A percentile compares a stretch with the other conserved stretches of the same genome.
Evolutionary conservation across 1,139 yeast species (phyloP).

Genomic region (Saccharomycopsis hybrid): DNA sequence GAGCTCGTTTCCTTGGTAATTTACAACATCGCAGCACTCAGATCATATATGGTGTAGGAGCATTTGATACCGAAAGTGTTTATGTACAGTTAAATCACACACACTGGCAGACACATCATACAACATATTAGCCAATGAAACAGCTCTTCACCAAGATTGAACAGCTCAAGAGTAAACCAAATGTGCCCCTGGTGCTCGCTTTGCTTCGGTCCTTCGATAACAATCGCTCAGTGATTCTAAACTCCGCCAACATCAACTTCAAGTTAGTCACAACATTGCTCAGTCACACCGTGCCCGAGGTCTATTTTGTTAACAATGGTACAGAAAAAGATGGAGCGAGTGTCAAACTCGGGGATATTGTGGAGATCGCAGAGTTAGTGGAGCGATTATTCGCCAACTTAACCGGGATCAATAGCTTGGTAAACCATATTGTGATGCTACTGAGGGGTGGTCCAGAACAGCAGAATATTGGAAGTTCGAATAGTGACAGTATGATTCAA

Average conservation of each 20-base stretch:
- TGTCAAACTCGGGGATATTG: no score
- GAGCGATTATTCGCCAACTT: not conserved
- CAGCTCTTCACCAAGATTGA: conserved; percentile 16
- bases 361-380: not conserved
- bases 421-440: not conserved
- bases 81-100: no score
- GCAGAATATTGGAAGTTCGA: not conserved
- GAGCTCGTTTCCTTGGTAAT: no score
- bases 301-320: conserved; percentile 1
- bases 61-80: no score
- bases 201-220: not conserved
- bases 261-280: conserved; percentile 11
- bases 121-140: conserved; percentile 6
- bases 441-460: not conserved
- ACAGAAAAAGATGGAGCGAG: no score
- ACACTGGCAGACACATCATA: no score
- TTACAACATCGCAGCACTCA: no score
- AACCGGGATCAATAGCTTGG: conserved; percentile 10
- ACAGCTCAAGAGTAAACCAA: conserved; percentile 2
- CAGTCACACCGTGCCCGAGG: conserved; percentile 9
- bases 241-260: conserved; percentile 14
- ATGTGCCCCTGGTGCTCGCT: not conserved
- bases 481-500: not conserved
- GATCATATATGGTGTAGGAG: no score
- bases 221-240: not conserved